Percentiles rank a stretch among this genome's conserved stretches.
Conservation (phyloP, 2,329 filamentous ascomycete genomes). For the Teratosphaeria gauchensis region DNA sequence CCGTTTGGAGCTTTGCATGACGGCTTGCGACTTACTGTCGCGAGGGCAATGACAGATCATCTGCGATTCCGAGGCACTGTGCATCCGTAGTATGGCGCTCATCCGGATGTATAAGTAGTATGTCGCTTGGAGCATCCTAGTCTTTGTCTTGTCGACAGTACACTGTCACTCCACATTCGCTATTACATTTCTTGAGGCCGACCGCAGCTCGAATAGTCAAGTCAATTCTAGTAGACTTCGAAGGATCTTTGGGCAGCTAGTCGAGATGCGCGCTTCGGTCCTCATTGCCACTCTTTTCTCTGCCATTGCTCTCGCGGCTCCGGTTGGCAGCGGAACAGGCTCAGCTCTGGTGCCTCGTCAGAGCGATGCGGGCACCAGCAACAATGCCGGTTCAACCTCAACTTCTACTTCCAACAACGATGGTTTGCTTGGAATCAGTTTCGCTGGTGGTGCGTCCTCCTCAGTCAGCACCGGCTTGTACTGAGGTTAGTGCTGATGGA, state of each 20-base stretch:
- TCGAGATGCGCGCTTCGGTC: not conserved
- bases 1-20: not conserved
- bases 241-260: not conserved
- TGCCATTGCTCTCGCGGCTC: not conserved
- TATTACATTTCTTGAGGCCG: not conserved
- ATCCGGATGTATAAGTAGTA: not conserved
- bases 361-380: not conserved
- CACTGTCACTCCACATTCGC: not conserved
- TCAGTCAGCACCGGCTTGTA: not conserved
- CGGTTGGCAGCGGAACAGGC: not conserved
- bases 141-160: not conserved
- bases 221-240: no score
- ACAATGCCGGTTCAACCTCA: not conserved
- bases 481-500: not conserved
- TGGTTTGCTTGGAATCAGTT: not conserved
- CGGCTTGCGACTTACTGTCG: not conserved
- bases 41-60: not conserved
- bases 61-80: not conserved
- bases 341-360: not conserved
- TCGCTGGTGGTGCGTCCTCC: not conserved
- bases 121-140: not conserved
- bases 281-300: not conserved
- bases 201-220: no score
- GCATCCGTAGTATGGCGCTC: not conserved
- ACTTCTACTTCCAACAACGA: not conserved